Evolutionary conservation across 352 stramenopile species (phyloP).

Genomic region (Elongisporangium prolatum): DNA sequence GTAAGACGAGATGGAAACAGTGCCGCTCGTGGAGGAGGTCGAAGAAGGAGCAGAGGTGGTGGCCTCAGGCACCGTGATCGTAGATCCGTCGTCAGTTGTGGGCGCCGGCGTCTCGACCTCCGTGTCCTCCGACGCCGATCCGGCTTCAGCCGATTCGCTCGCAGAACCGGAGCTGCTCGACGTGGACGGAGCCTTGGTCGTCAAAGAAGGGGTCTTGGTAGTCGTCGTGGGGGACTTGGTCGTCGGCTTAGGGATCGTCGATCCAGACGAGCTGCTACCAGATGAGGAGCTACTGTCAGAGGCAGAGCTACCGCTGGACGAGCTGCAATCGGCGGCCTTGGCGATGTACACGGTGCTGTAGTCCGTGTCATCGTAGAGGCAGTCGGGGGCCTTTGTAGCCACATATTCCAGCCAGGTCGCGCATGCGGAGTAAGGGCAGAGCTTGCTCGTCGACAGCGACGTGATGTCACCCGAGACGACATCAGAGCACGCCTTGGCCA

Average conservation of each 20-base stretch:
- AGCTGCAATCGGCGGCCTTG: slow-evolving; percentile 44
- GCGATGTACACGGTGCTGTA: slow-evolving; percentile 34
- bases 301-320: slow-evolving; percentile 5
- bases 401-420: slow-evolving; percentile 51
- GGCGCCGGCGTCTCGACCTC: not conserved
- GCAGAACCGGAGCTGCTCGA: not conserved
- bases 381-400: slow-evolving; percentile 42
- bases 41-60: not conserved
- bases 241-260: slow-evolving; percentile 1
- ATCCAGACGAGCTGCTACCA: not conserved
- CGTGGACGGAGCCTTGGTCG: not conserved
- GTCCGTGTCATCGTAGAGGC: slow-evolving; percentile 65
- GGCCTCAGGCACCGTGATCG: not conserved
- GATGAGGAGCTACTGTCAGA: slow-evolving; percentile 7
- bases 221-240: not conserved
- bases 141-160: not conserved
- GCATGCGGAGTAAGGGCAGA: slow-evolving; percentile 53
- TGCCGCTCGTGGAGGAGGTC: not conserved
- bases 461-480: slow-evolving; percentile 46
- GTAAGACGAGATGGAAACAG: not conserved
- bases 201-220: slow-evolving; percentile 1
- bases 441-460: slow-evolving; percentile 35
- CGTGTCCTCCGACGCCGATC: not conserved
- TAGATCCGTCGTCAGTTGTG: not conserved
- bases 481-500: slow-evolving; percentile 51